Conservation (phyloP, 2,329 filamentous ascomycete species). For the Diaporthe sp. region DNA sequence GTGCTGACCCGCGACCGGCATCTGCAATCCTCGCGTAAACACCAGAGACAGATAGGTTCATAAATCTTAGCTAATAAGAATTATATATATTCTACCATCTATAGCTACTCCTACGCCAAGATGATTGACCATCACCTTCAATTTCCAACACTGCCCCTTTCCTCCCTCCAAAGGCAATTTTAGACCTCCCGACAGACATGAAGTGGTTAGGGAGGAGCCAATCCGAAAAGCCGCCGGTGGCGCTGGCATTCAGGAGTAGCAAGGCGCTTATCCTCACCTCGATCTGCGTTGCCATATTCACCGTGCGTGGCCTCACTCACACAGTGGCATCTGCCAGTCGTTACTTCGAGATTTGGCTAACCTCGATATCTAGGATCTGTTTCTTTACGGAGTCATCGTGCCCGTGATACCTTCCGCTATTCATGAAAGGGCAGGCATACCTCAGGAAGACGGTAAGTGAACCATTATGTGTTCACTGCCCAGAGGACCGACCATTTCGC, state of each 20-base stretch:
- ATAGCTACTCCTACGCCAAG: neutral
- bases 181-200: neutral
- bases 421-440: neutral
- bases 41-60: neutral
- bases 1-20: too few relatives aligned
- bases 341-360: neutral
- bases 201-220: neutral
- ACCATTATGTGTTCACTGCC: neutral
- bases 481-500: neutral
- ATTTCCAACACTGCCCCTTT: neutral
- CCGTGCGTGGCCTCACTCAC: slow-evolving; percentile 4
- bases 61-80: neutral
- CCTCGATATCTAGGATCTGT: neutral
- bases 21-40: too few relatives aligned
- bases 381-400: slow-evolving; percentile 21
- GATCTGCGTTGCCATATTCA: slow-evolving; percentile 15
- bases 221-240: neutral
- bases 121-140: neutral
- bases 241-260: slow-evolving; percentile 8
- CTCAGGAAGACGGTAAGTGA: neutral
- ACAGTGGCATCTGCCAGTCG: neutral
- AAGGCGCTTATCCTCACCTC: slow-evolving; percentile 10
- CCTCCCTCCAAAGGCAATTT: neutral
- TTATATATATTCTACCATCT: neutral
- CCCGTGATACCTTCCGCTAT: slow-evolving; percentile 9